phyloP scores from a whole-genome alignment of 2,329 filamentous ascomycete genomes.

The Fusarium illudens region DNA sequence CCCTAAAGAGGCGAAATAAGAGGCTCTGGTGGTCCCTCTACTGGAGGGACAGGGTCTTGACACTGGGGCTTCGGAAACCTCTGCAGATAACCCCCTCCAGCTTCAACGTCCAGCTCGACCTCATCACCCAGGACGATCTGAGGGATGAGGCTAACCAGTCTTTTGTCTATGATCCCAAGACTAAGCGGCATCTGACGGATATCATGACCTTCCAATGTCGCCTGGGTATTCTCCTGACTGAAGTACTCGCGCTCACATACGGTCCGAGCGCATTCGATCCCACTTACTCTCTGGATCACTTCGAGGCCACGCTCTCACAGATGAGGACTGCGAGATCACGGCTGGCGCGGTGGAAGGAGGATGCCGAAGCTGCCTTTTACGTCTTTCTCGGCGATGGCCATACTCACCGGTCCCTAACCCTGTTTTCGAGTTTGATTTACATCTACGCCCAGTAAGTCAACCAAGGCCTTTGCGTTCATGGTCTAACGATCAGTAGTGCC shows the following conservation, averaged over 20 bases:
- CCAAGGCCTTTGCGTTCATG: accelerated
- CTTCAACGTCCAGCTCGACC: not conserved
- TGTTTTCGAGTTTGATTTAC: constrained; percentile 22
- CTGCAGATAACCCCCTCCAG: constrained; percentile 6
- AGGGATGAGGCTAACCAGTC: not conserved
- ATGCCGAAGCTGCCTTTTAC: not conserved
- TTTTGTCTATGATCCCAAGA: constrained; percentile 2
- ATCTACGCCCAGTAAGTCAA: constrained; percentile 25
- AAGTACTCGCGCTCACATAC: constrained; percentile 2
- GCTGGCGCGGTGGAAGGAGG: not conserved
- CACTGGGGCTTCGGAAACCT: constrained; percentile 2
- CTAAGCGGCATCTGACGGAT: not conserved
- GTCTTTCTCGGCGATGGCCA: not conserved
- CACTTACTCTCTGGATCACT: constrained; percentile 7
- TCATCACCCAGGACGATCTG: not conserved
- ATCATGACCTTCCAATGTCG: constrained; percentile 2
- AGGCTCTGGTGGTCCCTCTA: constrained; percentile 25
- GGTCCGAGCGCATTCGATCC: not conserved
- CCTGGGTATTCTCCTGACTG: not conserved
- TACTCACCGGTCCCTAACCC: constrained; percentile 4
- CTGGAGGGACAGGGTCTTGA: constrained; percentile 7
- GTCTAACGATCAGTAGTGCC: not conserved
- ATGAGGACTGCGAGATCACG: not conserved
- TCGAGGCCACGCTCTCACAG: not conserved
- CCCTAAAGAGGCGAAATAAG: constrained; percentile 5